Conservation (phyloP, 2,329 filamentous ascomycete genomes). For the Fusarium sp. region DNA sequence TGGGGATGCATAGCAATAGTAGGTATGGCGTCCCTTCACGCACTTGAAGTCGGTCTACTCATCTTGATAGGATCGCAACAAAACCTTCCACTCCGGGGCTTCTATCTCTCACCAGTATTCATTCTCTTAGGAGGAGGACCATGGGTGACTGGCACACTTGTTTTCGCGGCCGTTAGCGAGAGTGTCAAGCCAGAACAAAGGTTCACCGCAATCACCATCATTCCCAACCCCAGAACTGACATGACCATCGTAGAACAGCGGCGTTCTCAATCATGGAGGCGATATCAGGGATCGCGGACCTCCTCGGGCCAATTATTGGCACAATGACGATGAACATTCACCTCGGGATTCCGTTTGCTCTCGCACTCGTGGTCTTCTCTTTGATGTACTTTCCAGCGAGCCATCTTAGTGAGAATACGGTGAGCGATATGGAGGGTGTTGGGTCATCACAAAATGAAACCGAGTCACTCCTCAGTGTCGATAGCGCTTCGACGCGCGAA, state of each 20-base stretch:
- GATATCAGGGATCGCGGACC: not conserved
- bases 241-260: not conserved
- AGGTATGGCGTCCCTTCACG: not conserved
- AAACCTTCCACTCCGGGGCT: not conserved
- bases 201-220: accelerated
- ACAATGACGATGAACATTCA: not conserved
- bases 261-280: constrained; percentile 3
- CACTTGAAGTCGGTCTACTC: no score
- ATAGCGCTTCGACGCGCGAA: not conserved
- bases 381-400: not conserved
- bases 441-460: not conserved
- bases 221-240: accelerated
- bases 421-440: not conserved
- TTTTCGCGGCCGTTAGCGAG: not conserved
- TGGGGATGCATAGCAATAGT: not conserved
- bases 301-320: not conserved
- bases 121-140: not conserved
- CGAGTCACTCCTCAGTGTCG: not conserved
- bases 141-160: not conserved
- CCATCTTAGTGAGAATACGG: not conserved
- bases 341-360: not conserved
- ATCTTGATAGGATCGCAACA: not conserved
- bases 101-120: constrained; percentile 1
- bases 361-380: not conserved
- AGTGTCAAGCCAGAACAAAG: constrained; percentile 5